Evolutionary conservation across 2,329 filamentous ascomycete species (phyloP).

Genomic region (Keithomyces neogunnii): DNA sequence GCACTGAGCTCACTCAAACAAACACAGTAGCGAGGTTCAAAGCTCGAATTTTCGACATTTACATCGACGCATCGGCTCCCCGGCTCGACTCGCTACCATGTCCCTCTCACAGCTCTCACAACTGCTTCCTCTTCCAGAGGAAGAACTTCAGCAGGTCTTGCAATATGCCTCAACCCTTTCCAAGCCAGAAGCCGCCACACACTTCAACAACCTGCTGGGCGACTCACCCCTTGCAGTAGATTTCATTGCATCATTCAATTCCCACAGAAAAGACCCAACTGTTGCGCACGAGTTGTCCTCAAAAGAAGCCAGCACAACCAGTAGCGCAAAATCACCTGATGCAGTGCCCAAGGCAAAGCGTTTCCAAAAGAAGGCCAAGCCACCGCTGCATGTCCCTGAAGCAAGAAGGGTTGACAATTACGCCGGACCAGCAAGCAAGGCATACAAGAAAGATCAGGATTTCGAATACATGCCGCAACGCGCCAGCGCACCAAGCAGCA

Average conservation of each 20-base stretch:
- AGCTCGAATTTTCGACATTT: not conserved
- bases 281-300: conserved; percentile 4
- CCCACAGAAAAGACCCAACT: conserved; percentile 40
- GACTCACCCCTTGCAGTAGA: conserved; percentile 70
- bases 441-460: conserved; percentile 66
- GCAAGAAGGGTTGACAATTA: conserved; percentile 53
- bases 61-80: not conserved
- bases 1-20: not conserved
- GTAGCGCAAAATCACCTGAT: conserved; percentile 20
- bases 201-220: conserved; percentile 82
- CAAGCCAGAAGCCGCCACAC: conserved; percentile 68
- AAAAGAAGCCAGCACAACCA: conserved; percentile 1
- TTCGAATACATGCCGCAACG: conserved; percentile 62
- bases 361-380: conserved; percentile 47
- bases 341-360: conserved; percentile 41
- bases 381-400: conserved; percentile 53
- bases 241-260: conserved; percentile 77
- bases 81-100: conserved; percentile 27
- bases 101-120: conserved; percentile 61
- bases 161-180: conserved; percentile 72
- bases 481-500: conserved; percentile 30
- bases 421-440: conserved; percentile 56
- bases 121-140: conserved; percentile 76
- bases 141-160: conserved; percentile 75
- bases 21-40: not conserved